These are phyloP conservation scores for Pisolithus marmoratus DNA, from an alignment of 768 basidiomycete species.

Conservation along the genomic window DNA sequence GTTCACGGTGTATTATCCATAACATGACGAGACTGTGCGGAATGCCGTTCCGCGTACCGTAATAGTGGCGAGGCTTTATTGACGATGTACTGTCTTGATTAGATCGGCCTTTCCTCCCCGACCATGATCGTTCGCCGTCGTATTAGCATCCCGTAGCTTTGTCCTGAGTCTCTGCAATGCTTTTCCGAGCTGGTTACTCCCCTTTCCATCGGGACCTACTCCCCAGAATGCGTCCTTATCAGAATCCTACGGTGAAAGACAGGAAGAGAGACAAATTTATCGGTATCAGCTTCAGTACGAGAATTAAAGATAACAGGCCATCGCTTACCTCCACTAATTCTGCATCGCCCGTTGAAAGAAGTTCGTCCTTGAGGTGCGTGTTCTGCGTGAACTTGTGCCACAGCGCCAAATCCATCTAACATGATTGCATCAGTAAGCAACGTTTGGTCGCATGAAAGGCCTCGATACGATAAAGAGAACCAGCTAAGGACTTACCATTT, in stretches of 20 bases:
- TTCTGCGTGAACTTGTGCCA: conserved; percentile 38
- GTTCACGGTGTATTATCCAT: conserved; percentile 6
- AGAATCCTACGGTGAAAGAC: conserved; percentile 12
- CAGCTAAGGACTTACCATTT: conserved; percentile 20
- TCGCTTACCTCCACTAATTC: conserved; percentile 35
- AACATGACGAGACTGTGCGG: conserved; percentile 16
- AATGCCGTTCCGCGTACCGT: conserved; percentile 5
- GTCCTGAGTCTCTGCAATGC: conserved; percentile 34
- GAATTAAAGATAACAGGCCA: background rate
- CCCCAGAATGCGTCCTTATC: conserved; percentile 39
- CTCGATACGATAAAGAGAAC: background rate
- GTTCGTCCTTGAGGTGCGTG: conserved; percentile 25
- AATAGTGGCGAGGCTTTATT: conserved; percentile 9
- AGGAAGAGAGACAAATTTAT: background rate
- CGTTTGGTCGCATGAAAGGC: background rate
- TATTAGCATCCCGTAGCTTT: conserved; percentile 20
- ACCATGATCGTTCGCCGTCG: background rate
- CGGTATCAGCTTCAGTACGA: background rate
- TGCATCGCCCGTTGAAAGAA: conserved; percentile 34
- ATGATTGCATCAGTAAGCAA: too few species aligned
- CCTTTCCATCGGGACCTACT: conserved; percentile 31
- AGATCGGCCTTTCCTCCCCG: conserved; percentile 1
- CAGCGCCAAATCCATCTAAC: conserved; percentile 36
- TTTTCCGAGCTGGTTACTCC: conserved; percentile 38
- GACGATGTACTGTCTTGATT: conserved; percentile 7